phyloP scores from a whole-genome alignment of 805 yeast genomes.

The Isabelozyma heimii region DNA sequence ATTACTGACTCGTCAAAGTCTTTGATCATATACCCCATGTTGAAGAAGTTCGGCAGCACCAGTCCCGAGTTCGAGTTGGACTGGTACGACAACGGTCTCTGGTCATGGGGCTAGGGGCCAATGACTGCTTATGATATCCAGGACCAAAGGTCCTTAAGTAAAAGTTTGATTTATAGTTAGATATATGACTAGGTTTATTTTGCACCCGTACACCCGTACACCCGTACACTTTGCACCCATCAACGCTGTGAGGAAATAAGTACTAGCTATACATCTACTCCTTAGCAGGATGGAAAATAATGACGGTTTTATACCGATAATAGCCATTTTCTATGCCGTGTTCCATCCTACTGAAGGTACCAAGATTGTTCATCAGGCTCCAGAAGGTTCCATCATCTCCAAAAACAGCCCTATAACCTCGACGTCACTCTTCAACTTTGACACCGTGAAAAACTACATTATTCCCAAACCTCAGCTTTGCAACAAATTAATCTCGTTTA shows the following conservation, averaged over 20 bases:
- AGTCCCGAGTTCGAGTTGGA: slow-evolving; percentile 30
- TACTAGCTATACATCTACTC: not conserved
- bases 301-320: slow-evolving; percentile 83
- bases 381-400: slow-evolving; percentile 62
- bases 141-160: too few relatives aligned
- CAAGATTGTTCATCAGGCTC: slow-evolving; percentile 86
- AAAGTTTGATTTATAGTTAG: too few relatives aligned
- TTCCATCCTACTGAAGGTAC: slow-evolving; percentile 97
- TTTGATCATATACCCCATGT: slow-evolving; percentile 29
- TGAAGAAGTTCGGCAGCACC: slow-evolving; percentile 26
- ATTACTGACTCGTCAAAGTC: slow-evolving; percentile 16
- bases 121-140: too few relatives aligned
- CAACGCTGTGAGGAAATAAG: not conserved
- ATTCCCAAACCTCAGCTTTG: slow-evolving; percentile 94
- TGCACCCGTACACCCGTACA: not conserved
- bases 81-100: slow-evolving; percentile 35
- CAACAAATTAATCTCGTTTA: slow-evolving; percentile 72
- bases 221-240: not conserved
- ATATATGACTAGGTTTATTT: not conserved
- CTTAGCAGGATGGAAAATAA: slow-evolving; percentile 23
- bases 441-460: slow-evolving; percentile 81
- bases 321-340: slow-evolving; percentile 83
- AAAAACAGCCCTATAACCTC: slow-evolving; percentile 4
- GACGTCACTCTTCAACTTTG: slow-evolving; percentile 62
- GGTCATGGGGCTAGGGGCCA: slow-evolving; percentile 20